Evolutionary conservation across 2,329 filamentous ascomycete genomes (phyloP).

Genomic region (Botryosphaeria dothidea): DNA sequence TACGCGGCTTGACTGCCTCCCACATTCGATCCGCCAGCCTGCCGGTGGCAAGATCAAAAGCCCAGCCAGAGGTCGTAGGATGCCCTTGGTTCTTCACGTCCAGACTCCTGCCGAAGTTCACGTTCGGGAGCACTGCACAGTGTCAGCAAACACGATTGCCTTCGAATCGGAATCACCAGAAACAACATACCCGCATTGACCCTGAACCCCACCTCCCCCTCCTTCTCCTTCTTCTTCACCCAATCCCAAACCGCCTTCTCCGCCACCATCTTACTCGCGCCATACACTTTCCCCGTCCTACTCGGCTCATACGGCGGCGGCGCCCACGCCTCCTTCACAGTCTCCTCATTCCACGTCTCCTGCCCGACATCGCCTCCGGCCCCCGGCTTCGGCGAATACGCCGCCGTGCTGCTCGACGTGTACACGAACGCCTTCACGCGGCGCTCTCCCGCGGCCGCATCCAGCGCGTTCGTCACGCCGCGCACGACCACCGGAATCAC

Average conservation of each 20-base stretch:
- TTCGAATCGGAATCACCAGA: not conserved
- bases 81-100: constrained; percentile 23
- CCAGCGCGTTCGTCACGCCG: constrained; percentile 28
- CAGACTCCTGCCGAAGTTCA: constrained; percentile 23
- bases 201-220: constrained; percentile 46
- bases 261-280: constrained; percentile 48
- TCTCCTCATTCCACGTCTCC: constrained; percentile 37
- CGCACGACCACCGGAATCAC: constrained; percentile 45
- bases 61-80: constrained; percentile 22
- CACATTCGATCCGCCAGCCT: constrained; percentile 18
- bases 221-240: constrained; percentile 45
- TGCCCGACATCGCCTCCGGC: constrained; percentile 30
- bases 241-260: constrained; percentile 52
- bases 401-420: constrained; percentile 46
- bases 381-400: constrained; percentile 26
- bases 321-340: constrained; percentile 33
- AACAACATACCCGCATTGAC: constrained; percentile 39
- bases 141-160: not conserved
- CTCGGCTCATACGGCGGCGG: constrained; percentile 26
- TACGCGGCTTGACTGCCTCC: not conserved
- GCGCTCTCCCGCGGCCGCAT: no score
- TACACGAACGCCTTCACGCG: constrained; percentile 47
- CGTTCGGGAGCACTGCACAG: constrained; percentile 8
- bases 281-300: constrained; percentile 39
- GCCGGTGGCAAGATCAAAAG: constrained; percentile 20